Evolutionary conservation across 2,329 filamentous ascomycete genomes (phyloP).

Genomic region (Knufia fluminis): DNA sequence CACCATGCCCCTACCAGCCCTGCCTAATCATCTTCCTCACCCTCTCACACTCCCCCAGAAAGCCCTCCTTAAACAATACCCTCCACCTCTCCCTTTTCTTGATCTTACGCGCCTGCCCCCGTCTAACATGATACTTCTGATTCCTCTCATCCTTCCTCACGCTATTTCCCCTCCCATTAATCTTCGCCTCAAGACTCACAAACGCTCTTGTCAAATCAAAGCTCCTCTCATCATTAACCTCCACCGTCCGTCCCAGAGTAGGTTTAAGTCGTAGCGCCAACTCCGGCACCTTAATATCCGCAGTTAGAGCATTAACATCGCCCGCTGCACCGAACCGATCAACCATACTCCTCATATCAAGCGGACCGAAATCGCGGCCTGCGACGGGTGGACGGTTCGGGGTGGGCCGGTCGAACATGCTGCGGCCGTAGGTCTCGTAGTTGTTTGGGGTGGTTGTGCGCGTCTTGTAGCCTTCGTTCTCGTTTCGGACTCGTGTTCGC

Average conservation of each 20-base stretch:
- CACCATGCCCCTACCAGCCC: slow-evolving; percentile 40
- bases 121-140: slow-evolving; percentile 35
- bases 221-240: slow-evolving; percentile 15
- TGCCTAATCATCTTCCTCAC: slow-evolving; percentile 38
- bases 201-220: slow-evolving; percentile 23
- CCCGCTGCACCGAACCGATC: background rate
- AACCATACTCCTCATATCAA: background rate
- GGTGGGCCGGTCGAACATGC: background rate
- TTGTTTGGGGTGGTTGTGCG: background rate
- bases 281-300: background rate
- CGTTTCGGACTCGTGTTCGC: background rate
- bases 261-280: slow-evolving; percentile 22
- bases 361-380: background rate
- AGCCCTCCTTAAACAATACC: slow-evolving; percentile 37
- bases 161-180: slow-evolving; percentile 25
- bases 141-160: slow-evolving; percentile 25
- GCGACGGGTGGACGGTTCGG: background rate
- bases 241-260: slow-evolving; percentile 22
- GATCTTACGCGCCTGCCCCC: slow-evolving; percentile 35
- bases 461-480: background rate
- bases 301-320: background rate
- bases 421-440: slow-evolving; percentile 5
- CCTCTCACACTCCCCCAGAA: slow-evolving; percentile 32
- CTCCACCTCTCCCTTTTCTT: slow-evolving; percentile 33
- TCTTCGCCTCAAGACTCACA: slow-evolving; percentile 22